Base-by-base conservation (phyloP, 1,284 basidiomycete genomes). In the Sporisorium graminicola region DNA sequence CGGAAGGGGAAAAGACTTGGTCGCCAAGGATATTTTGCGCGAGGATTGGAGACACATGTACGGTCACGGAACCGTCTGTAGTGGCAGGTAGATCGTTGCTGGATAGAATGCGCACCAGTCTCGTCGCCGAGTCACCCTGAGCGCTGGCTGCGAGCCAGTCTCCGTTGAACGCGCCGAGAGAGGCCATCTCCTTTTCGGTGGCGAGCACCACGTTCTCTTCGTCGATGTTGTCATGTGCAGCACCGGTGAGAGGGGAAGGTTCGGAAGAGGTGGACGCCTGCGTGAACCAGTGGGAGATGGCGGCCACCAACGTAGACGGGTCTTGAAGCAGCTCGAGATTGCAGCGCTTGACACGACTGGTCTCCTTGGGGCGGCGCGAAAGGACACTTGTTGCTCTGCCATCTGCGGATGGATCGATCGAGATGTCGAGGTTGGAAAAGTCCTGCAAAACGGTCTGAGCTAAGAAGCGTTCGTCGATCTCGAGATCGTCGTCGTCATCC, bases 131-230 rank as follows among this genome's bases (percentile, higher is more conserved):
- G 16, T 66, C 56, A 16, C 53, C 69, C 10, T 57, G 26, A 6
- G 65, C 58, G 37, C 64, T 68, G 9, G 70, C 64, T 83, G 91
- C 78, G 80, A 93, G 94, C 94, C 94, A 96, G 85, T 97, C 94
- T 35, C 93, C 93, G 76, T 91, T 91, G 74, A 95, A 90, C 5
- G 93, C 87, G 0, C 94, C 94, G 29, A 94, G 86, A 53, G 89
- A 88, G 13, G 90, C 90, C 18, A 98, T 88, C 58, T 93, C 91
- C 27, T 57, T 49, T 46, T 85, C 82, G 29, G 58, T 74, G 5
- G 83, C 67, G 16, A 84, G 69, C 16, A 82, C 58, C 16, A 77
- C 65, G 40, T 73, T 74, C 46, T 81, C 79, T 35, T 75, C 77
- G 46, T 85, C 84, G 20, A 85, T 56, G 27, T 75, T 80, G 53